These are phyloP conservation scores for Botryotinia globosa DNA, from an alignment of 2,329 filamentous ascomycete species.

Conservation along the genomic window DNA sequence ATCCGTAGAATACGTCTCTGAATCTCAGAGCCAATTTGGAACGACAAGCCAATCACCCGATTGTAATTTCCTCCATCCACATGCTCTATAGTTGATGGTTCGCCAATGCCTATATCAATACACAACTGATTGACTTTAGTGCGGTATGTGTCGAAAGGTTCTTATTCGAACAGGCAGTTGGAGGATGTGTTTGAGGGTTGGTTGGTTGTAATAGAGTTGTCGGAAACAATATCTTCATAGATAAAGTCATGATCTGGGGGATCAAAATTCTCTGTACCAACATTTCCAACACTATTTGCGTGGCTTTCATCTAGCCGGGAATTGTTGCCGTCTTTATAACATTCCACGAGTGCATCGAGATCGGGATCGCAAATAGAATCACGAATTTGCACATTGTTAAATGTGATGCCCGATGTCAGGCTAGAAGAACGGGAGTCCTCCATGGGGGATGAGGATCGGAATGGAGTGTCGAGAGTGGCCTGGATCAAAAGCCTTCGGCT, in stretches of 20 bases:
- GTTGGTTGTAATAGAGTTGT: too few species aligned
- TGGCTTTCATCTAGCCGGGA: not conserved
- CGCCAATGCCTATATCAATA: not conserved
- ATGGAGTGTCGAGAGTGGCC: not conserved
- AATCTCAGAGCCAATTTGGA: not conserved
- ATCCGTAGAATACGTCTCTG: not conserved
- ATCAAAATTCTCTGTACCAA: not conserved
- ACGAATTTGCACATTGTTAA: not conserved
- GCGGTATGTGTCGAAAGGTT: not conserved
- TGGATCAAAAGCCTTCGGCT: not conserved
- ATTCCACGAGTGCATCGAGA: not conserved
- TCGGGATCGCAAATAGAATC: not conserved
- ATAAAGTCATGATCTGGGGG: not conserved
- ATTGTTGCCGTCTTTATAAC: not conserved
- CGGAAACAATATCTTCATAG: not conserved
- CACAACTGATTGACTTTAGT: not conserved
- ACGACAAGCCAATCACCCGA: not conserved
- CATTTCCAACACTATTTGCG: not conserved
- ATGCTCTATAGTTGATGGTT: not conserved
- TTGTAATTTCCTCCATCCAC: not conserved
- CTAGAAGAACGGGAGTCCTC: too few species aligned
- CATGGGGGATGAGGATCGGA: not conserved
- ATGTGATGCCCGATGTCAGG: not conserved
- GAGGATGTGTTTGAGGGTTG: not conserved
- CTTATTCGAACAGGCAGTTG: not conserved